Evolutionary conservation across 2,329 filamentous ascomycete species (phyloP).

Genomic region (Decorospora gaudefroyi): DNA sequence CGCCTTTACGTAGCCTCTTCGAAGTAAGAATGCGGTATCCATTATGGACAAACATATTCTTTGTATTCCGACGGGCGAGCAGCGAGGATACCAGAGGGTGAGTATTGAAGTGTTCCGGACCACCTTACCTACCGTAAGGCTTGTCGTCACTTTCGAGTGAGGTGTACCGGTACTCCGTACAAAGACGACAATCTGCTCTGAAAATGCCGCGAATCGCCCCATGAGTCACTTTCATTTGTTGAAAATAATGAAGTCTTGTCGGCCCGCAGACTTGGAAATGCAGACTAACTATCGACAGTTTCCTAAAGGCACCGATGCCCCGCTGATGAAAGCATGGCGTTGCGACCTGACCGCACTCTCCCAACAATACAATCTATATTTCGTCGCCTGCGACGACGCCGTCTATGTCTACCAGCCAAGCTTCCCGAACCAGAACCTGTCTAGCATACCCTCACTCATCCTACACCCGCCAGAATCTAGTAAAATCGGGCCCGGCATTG

Average conservation of each 20-base stretch:
- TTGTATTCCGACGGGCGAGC: conserved; percentile 33
- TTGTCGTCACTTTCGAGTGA: no score
- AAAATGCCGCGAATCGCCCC: no score
- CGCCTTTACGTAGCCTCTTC: background rate
- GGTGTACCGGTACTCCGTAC: no score
- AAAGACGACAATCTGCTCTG: no score
- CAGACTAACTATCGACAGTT: conserved; percentile 20
- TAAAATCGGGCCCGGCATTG: conserved; percentile 33
- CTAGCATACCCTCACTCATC: conserved; percentile 44
- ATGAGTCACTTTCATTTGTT: no score
- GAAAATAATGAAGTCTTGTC: no score
- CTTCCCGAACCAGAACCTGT: conserved; percentile 50
- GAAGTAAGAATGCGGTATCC: conserved; percentile 6
- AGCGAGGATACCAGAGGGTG: conserved; percentile 30
- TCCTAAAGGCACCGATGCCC: conserved; percentile 12
- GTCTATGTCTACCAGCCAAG: conserved; percentile 52
- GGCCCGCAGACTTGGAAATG: background rate
- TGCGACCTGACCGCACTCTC: conserved; percentile 55
- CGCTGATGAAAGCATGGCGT: conserved; percentile 45
- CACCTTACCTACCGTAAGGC: no score
- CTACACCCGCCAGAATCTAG: conserved; percentile 47
- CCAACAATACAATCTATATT: conserved; percentile 54
- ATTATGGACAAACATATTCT: conserved; percentile 25
- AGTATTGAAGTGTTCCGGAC: conserved; percentile 14
- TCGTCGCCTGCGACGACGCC: conserved; percentile 49